Base-by-base conservation (phyloP, 768 basidiomycete genomes). In the Suillus brevipes region DNA sequence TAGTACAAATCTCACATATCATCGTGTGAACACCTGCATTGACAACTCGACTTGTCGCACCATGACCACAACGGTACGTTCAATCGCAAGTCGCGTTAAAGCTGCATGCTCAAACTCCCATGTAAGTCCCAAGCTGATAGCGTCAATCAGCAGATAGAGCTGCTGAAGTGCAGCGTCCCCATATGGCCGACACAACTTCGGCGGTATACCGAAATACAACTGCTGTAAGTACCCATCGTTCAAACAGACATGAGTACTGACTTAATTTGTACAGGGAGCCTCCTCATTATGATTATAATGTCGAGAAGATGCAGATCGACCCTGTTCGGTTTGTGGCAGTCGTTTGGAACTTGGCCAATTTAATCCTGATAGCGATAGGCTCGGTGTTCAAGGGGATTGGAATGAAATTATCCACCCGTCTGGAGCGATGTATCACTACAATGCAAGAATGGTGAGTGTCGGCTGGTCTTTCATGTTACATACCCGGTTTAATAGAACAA, bases 141-240 rank as follows among this genome's bases (percentile, higher is more conserved):
- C 3, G 28, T 28, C 28, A 3, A 28, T 28, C 28, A 28, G 28
- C 28, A 28, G 28, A 28, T 28, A 28, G 61, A 62, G 23, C 20
- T 38, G 36, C 28, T 62, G 8, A 18, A 50, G 12, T 13, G 20
- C 43, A 37, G 47, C 2, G 8, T 62, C 9, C 61, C 49, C 12
- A 62, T 34, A 0, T 62, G 61, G 61, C 61, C 34, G 6, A 62
- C 61, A 28, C 45, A 62, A 18, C 43, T 62, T 20, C 23, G 28
- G 2, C n/a, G 20, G 23, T 62, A 62, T 12, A 37, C 31, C 12
- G 14, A 43, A 34, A 28, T 28, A 3, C 28, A 1, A 28, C 28
- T 28, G 28, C 3, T 28, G 28, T 28, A 28, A 28, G 28, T 28
- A 28, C 28, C 28, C 3, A 28, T 28, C 3, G 28, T 28, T 28